Base-by-base conservation (phyloP, 192 early-diverging fungal species). In the Linnemannia schmuckeri region DNA sequence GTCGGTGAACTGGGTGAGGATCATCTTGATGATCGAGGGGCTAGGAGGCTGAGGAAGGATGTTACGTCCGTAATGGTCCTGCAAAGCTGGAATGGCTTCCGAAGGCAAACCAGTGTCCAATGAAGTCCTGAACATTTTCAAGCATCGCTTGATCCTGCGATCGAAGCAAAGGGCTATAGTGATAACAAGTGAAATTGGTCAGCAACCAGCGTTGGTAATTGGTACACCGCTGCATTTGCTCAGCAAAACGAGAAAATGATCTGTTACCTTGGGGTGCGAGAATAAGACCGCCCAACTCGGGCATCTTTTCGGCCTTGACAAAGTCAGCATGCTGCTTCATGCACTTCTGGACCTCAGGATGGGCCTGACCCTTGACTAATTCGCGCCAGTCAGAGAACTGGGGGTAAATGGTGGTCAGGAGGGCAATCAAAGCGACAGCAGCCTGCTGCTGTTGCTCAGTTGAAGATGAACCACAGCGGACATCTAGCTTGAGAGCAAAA, bases 371-470 rank as follows among this genome's bases (percentile, higher is more conserved):
- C 76, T 95, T 93, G n/a, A 98, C 95, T 55, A 98, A 89, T 55
- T 99, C 98, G 76, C 87, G 92, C 98, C 98, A 99, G 89, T 98
- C 97, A 37, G 91, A 75, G 82, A 97, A 96, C 30, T 96, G 94
- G 4, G 97, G 92, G 82, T 95, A 94, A 33, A 92, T 92, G 4
- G 89, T 92, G 9, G 96, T 94, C 13, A 97, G 85, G 52, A 99
- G 90, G 12, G 94, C 93, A 47, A 98, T 80, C 55, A 98, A 93
- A 0, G 94, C 94, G 27, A 95, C 94, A 35, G 95, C 93, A 41
- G 93, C 90, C 77, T 95, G 92, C 30, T 94, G 93, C 79, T 97
- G 91, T 81, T 97, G 94, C 30, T 90, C 87, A 6, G 92, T 90
- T 1, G 94, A 93, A 42, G 79, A 89, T 35, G 95, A 82, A 66